These are phyloP conservation scores for Debaryomyces maramus DNA, from an alignment of 805 yeast genomes.

Conservation along the genomic window DNA sequence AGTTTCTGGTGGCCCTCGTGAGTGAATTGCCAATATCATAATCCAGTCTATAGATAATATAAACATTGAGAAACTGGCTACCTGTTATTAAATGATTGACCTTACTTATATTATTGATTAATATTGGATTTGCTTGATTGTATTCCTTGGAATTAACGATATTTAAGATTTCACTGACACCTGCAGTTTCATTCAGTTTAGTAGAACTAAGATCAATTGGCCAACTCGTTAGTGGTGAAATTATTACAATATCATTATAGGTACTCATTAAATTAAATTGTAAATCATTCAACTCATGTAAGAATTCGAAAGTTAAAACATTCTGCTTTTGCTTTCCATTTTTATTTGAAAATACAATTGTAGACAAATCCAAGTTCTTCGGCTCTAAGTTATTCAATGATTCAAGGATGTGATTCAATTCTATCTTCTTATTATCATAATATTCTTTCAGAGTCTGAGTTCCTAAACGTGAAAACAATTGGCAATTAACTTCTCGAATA, in stretches of 20 bases:
- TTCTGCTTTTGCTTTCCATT: constrained; percentile 5
- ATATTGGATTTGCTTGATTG: constrained; percentile 21
- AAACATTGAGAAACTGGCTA: constrained; percentile 23
- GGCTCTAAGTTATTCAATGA: not conserved
- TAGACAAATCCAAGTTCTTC: constrained; percentile 9
- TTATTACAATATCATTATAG: constrained; percentile 3
- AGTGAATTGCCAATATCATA: not conserved
- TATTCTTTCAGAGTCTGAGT: not conserved
- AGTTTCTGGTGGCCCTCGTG: not conserved
- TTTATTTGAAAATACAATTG: constrained; percentile 2
- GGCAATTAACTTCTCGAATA: constrained; percentile 24
- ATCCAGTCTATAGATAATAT: constrained; percentile 17
- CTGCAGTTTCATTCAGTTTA: not conserved
- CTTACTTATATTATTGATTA: constrained; percentile 23
- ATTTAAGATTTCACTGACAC: constrained; percentile 15
- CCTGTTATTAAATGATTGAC: constrained; percentile 30
- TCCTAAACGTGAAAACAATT: constrained; percentile 8
- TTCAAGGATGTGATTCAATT: constrained; percentile 1
- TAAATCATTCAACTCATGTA: constrained; percentile 11
- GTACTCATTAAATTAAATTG: constrained; percentile 2
- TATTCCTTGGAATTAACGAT: constrained; percentile 28
- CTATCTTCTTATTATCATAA: not conserved
- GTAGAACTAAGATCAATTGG: not conserved
- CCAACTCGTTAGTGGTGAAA: constrained; percentile 13
- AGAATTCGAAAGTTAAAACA: constrained; percentile 13